A percentile compares a stretch with the other conserved stretches of the same genome.
phyloP scores from a whole-genome alignment of 495 filamentous ascomycete species.

The Podospora didyma region DNA sequence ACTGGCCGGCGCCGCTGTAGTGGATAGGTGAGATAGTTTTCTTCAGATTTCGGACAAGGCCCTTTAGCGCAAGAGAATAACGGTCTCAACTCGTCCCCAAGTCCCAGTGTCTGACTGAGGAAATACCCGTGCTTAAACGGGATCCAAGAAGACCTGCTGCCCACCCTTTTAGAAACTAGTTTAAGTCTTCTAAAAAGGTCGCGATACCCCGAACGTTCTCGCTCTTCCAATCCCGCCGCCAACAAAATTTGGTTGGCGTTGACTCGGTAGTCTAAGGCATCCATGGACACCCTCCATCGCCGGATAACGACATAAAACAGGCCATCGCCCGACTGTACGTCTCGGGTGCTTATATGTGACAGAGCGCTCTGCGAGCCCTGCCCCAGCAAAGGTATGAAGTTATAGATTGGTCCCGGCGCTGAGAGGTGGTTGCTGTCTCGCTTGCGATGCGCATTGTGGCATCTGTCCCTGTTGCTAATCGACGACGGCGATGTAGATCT shows the following conservation, averaged over 20 bases:
- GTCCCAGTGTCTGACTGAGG: neutral
- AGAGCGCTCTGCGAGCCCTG: neutral
- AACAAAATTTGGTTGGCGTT: neutral
- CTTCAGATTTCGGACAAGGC: neutral
- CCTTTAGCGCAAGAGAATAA: neutral
- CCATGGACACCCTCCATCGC: neutral
- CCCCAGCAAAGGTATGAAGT: neutral
- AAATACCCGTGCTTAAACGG: neutral
- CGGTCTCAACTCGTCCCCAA: neutral
- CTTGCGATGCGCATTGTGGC: neutral
- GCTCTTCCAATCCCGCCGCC: neutral
- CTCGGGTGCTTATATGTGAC: neutral
- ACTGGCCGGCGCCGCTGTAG: neutral
- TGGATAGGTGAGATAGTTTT: neutral
- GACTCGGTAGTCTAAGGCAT: neutral
- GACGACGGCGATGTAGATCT: neutral
- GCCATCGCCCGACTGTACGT: neutral
- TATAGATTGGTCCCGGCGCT: neutral
- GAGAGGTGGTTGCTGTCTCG: neutral
- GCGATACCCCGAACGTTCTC: neutral
- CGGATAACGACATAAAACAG: neutral
- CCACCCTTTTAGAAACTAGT: neutral
- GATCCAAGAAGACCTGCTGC: neutral
- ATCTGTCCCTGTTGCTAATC: neutral
- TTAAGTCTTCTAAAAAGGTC: neutral